A percentile compares a stretch with the other conserved stretches of the same genome.
These are phyloP conservation scores for Arachnomyces sp. DNA, from an alignment of 2,329 filamentous ascomycete species.

Conservation along the genomic window DNA sequence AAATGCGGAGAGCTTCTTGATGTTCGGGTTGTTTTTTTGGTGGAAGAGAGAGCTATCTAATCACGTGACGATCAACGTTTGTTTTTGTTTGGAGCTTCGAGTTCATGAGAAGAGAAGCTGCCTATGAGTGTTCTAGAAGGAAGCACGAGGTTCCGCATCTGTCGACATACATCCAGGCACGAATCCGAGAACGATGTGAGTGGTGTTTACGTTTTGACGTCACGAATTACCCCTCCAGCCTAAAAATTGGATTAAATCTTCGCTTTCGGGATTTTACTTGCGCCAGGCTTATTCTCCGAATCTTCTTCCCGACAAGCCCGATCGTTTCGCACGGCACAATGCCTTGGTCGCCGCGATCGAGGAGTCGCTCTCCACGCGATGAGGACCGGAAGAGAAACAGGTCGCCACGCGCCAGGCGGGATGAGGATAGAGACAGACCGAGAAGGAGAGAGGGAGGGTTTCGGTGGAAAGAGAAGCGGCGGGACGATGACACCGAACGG, in stretches of 20 bases:
- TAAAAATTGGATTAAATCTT: no score
- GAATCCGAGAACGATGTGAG: no score
- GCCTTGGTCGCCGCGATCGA: background rate
- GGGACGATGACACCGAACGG: slow-evolving; percentile 36
- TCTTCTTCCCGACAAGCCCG: no score
- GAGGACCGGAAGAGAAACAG: slow-evolving; percentile 27
- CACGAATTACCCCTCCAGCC: no score
- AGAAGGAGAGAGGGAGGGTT: slow-evolving; percentile 29
- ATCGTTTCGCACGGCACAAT: no score
- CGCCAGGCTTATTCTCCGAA: no score
- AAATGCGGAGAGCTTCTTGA: slow-evolving; percentile 3
- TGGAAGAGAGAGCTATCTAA: background rate
- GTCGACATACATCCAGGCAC: no score
- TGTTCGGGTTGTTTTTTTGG: slow-evolving; percentile 3
- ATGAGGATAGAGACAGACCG: slow-evolving; percentile 23
- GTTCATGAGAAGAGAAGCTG: background rate
- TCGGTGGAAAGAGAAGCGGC: slow-evolving; percentile 43
- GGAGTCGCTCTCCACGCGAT: slow-evolving; percentile 35
- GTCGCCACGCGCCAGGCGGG: no score
- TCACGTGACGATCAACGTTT: slow-evolving; percentile 5
- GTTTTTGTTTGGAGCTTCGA: slow-evolving; percentile 10
- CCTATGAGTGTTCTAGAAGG: no score
- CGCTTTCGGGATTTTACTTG: no score
- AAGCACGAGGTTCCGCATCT: no score
- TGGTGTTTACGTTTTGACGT: no score